Evolutionary conservation across 108 stramenopile species (phyloP).

Genomic region (Licmophora abbreviata): DNA sequence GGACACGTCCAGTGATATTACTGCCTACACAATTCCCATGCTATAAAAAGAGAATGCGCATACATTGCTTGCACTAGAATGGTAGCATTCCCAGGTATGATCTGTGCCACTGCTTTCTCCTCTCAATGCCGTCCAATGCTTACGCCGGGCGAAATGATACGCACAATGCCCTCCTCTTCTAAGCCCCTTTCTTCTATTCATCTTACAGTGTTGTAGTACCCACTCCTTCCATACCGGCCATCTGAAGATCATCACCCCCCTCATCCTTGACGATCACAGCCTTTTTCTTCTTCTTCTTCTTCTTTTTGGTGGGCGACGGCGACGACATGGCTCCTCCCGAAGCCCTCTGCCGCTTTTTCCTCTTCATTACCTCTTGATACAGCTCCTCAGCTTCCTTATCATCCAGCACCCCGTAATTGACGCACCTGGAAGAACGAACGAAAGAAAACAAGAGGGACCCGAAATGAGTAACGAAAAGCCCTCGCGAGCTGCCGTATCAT

Average conservation of each 20-base stretch:
- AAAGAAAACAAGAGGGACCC: not conserved
- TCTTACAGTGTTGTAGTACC: constrained; percentile 46
- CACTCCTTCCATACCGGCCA: constrained; percentile 57
- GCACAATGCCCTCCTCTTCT: not conserved
- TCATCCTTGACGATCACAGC: constrained; percentile 48
- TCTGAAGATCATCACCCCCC: constrained; percentile 54
- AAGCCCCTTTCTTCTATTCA: too few relatives aligned
- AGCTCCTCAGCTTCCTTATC: constrained; percentile 57
- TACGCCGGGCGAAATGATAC: not conserved
- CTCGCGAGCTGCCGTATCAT: too few relatives aligned
- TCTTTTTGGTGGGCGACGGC: constrained; percentile 5
- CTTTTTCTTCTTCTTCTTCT: constrained; percentile 42
- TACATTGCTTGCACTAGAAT: not conserved
- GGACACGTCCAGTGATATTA: constrained; percentile 65
- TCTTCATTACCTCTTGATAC: constrained; percentile 35
- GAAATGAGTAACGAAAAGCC: not conserved
- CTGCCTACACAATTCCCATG: constrained; percentile 45
- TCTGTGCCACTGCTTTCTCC: not conserved
- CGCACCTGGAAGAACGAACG: constrained; percentile 36
- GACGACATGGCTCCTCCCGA: constrained; percentile 3
- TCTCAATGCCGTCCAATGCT: not conserved
- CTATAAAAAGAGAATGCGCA: constrained; percentile 4
- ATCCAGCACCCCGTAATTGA: constrained; percentile 68
- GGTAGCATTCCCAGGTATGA: not conserved
- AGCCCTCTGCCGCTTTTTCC: constrained; percentile 31